These are phyloP conservation scores for Fusarium buharicum DNA, from an alignment of 2,329 filamentous ascomycete species.

Conservation along the genomic window DNA sequence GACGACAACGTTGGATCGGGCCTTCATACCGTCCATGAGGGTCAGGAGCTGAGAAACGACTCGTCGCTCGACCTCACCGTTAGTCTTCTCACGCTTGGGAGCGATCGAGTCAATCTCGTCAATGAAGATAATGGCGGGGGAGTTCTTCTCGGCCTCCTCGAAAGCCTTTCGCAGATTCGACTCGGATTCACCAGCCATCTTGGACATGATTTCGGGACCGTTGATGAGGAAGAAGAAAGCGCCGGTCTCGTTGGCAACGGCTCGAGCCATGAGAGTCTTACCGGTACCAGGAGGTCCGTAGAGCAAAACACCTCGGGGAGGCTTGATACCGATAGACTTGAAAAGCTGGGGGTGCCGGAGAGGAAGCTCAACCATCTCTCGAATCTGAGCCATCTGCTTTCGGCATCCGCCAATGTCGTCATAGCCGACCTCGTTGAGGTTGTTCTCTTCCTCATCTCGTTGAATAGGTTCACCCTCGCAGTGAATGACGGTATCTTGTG, in stretches of 20 bases:
- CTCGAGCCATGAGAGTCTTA: constrained; percentile 99
- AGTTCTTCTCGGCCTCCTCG: constrained; percentile 99
- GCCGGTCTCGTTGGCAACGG: constrained; percentile 98
- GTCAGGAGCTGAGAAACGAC: constrained; percentile 97
- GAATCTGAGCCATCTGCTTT: constrained; percentile 99
- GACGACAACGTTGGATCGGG: constrained; percentile 96
- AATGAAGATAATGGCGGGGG: constrained; percentile 98
- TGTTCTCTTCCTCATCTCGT: constrained; percentile 98
- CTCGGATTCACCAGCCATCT: constrained; percentile 99
- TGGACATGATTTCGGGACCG: constrained; percentile 99
- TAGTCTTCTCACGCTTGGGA: constrained; percentile 99
- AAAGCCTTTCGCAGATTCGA: constrained; percentile 99
- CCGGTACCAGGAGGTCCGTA: constrained; percentile 97
- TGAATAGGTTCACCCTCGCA: constrained; percentile 93
- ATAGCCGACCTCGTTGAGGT: constrained; percentile 98
- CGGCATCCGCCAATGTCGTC: constrained; percentile 99
- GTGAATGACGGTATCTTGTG: constrained; percentile 98
- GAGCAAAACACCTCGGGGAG: constrained; percentile 95
- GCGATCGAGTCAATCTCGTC: constrained; percentile 99
- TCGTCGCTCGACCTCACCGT: constrained; percentile 97
- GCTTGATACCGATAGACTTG: constrained; percentile 99
- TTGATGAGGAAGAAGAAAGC: constrained; percentile 99
- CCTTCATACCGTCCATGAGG: constrained; percentile 99
- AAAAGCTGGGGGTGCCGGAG: constrained; percentile 97
- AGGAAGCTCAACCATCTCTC: constrained; percentile 97